These are phyloP conservation scores for Silybum marianum DNA, from an alignment of 129 eudicot genomes.

Conservation along the genomic window DNA sequence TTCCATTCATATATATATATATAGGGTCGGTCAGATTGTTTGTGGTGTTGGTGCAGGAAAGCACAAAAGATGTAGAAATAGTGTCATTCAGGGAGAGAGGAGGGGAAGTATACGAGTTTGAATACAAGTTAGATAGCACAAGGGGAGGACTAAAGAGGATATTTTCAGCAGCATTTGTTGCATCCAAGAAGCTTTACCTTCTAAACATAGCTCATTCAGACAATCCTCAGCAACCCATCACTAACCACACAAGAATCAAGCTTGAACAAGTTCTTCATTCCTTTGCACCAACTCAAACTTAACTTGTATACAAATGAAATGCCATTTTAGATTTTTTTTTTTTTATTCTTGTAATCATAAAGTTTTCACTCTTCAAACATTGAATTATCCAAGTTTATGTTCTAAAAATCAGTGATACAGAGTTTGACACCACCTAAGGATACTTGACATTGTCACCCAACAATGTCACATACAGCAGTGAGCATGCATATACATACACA, in stretches of 20 bases:
- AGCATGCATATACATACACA: neutral
- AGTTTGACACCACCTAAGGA: neutral
- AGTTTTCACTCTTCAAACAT: neutral
- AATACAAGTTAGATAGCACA: slow-evolving; percentile 81
- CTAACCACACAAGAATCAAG: slow-evolving; percentile 37
- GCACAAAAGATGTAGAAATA: slow-evolving; percentile 84
- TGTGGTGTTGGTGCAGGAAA: slow-evolving; percentile 52
- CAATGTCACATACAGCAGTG: neutral
- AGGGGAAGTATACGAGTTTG: slow-evolving; percentile 70
- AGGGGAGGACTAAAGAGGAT: slow-evolving; percentile 89
- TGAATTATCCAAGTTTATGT: neutral
- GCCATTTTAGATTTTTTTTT: neutral
- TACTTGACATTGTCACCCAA: neutral
- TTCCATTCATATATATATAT: neutral
- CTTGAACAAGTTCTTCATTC: slow-evolving; percentile 83
- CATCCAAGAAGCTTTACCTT: slow-evolving; percentile 77
- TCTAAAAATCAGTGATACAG: neutral
- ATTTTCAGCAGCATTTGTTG: slow-evolving; percentile 84
- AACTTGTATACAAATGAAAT: neutral
- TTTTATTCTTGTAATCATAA: neutral
- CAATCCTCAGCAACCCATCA: slow-evolving; percentile 61
- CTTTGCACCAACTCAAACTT: slow-evolving; percentile 42
- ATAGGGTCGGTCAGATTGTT: neutral
- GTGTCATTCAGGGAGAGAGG: slow-evolving; percentile 64
- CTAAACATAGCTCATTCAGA: slow-evolving; percentile 79